Conservation (phyloP, 225 moss, liverwort and hornwort species). For the Asterella californica region DNA sequence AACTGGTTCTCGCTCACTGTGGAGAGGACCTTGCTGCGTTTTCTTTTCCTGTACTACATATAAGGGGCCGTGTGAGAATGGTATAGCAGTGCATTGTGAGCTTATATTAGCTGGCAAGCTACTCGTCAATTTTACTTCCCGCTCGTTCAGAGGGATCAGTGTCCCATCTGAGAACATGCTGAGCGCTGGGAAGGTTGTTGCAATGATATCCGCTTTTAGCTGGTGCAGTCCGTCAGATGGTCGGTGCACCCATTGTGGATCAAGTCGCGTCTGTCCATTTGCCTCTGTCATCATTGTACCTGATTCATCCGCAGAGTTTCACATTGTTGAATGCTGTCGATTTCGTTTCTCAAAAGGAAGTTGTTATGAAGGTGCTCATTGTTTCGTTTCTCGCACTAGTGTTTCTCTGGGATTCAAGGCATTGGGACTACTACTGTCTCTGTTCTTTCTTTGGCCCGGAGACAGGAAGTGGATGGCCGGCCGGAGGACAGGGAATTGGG, state of each 20-base stretch:
- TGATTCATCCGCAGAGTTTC: background rate
- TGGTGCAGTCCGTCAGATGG: background rate
- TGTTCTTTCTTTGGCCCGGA: too few species aligned
- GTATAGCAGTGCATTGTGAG: constrained; percentile 1
- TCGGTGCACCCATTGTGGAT: background rate
- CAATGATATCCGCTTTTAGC: background rate
- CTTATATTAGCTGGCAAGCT: constrained; percentile 10
- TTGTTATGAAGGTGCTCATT: too few species aligned
- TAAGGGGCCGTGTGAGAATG: background rate
- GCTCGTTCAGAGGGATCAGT: constrained; percentile 1
- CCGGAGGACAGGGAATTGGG: too few species aligned
- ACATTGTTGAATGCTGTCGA: background rate
- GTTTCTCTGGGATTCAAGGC: too few species aligned
- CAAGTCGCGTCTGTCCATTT: background rate
- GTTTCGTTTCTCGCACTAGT: too few species aligned
- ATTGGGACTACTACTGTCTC: too few species aligned
- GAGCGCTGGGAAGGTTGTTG: background rate
- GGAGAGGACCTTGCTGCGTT: background rate
- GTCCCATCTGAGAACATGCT: constrained; percentile 5
- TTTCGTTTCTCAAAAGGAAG: too few species aligned
- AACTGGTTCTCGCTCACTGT: too few species aligned
- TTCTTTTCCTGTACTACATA: constrained; percentile 8
- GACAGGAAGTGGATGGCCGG: too few species aligned
- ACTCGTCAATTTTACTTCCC: background rate
- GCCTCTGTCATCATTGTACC: background rate